Base-by-base conservation (phyloP, 2,329 filamentous ascomycete genomes). In the Hypoxylon sp. region DNA sequence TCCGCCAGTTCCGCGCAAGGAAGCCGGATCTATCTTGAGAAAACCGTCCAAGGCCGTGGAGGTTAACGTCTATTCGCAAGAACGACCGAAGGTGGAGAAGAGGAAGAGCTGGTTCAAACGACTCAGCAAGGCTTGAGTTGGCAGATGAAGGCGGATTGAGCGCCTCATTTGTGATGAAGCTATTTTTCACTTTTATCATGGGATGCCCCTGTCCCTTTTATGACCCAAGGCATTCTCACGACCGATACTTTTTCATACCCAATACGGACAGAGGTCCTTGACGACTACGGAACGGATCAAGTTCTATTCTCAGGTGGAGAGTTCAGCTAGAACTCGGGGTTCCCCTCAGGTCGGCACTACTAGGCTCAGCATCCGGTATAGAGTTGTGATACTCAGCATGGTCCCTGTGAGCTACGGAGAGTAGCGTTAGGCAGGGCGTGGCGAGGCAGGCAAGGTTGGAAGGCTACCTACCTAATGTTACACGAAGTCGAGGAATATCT, bases 21-120 rank as follows among this genome's bases (percentile, higher is more conserved):
- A 72, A 3, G 65, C 55, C 17, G 70, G 64, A 18, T 48, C 59
- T 23, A 31, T 68, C 8, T 52, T 71, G 60, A 65, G 68, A 50
- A 71, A 73, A 58, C 52, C 50, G 61, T 71, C 60, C 54, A 72
- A 66, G 48, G 40, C 63, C 23, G 48, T 61, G 15, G 59, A 47
- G 11, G 49, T 62, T 29, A 66, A 55, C 17, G 69, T 55, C 9
- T 55, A 62, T 15, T 56, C 69, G 6, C 51, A 73, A 63, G 66
- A 70, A 52, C 68, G 73, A 42, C 72, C 74, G 4, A 70, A 71
- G 3, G 60, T 66, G 17, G 89, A 92, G 59, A 97, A 96, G 81
- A 83, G 90, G 64, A 93, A 92, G 82, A 95, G 92, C 72, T 97
- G 93, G 92, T 88, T 98, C 69, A 86, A 90, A 71, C 86, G 88